A percentile compares a stretch with the other conserved stretches of the same genome.
Conservation (phyloP, 768 basidiomycete species). For the Boletus rex-veris region DNA sequence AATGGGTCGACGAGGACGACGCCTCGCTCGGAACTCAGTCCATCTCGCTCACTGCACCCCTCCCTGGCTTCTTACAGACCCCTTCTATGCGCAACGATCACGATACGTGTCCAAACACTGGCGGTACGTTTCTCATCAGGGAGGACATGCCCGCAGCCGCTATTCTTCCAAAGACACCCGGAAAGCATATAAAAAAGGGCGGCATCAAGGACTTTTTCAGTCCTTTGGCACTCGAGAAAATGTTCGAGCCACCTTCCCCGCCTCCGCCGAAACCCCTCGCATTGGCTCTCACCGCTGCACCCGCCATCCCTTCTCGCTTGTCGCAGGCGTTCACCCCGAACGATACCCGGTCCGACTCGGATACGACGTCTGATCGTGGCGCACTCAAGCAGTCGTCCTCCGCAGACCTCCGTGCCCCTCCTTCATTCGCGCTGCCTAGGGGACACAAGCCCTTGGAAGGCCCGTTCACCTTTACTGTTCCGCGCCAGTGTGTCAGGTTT, state of each 20-base stretch:
- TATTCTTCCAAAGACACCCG: slow-evolving; percentile 65
- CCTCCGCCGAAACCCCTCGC: slow-evolving; percentile 37
- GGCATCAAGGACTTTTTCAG: slow-evolving; percentile 82
- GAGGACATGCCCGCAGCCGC: slow-evolving; percentile 58
- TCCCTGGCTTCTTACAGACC: slow-evolving; percentile 47
- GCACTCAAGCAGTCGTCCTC: slow-evolving; percentile 7
- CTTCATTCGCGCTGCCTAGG: slow-evolving; percentile 26
- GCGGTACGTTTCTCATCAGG: slow-evolving; percentile 74
- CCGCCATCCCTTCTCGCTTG: slow-evolving; percentile 34
- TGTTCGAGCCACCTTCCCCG: slow-evolving; percentile 94
- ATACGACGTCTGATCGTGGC: slow-evolving; percentile 11
- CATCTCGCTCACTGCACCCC: slow-evolving; percentile 56
- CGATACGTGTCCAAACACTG: slow-evolving; percentile 32
- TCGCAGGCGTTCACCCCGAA: slow-evolving; percentile 35
- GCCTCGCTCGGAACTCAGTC: slow-evolving; percentile 45
- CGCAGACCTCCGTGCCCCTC: slow-evolving; percentile 3
- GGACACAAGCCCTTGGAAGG: slow-evolving; percentile 49
- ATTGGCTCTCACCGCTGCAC: slow-evolving; percentile 27
- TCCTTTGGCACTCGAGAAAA: slow-evolving; percentile 78
- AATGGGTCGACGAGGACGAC: slow-evolving; percentile 73
- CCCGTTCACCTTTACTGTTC: slow-evolving; percentile 75
- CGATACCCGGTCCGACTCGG: slow-evolving; percentile 27
- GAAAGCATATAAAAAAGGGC: slow-evolving; percentile 50
- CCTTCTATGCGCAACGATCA: slow-evolving; percentile 34
- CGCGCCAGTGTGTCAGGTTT: slow-evolving; percentile 38